Conservation (phyloP, 306 rosid species). For the Medicago truncatula region MtrunA17r5.0-ANR NC_053045.1:64426001-64426500, state of each 20-base stretch:
- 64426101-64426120: conserved; percentile 18
- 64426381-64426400: neutral
- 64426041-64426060: neutral
- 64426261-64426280: conserved; percentile 2
- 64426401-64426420: conserved; percentile 13
- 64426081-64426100: conserved; percentile 14
- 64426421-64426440: neutral
- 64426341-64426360: conserved; percentile 11
- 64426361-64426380: conserved; percentile 19
- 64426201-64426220: neutral
- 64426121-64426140: conserved; percentile 4
- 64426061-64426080: conserved; percentile 8
- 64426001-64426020: conserved; percentile 44
- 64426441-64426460: neutral
- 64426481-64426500: conserved; percentile 1
- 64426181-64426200: conserved; percentile 3
- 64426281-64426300: neutral
- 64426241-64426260: conserved; percentile 14
- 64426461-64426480: neutral
- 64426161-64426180: neutral
- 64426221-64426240: neutral
- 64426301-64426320: conserved; percentile 9
- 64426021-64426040: conserved; percentile 71
- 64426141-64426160: neutral
- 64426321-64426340: neutral